Conservation (phyloP, 768 basidiomycete genomes). For the Lactifluus subvellereus region DNA sequence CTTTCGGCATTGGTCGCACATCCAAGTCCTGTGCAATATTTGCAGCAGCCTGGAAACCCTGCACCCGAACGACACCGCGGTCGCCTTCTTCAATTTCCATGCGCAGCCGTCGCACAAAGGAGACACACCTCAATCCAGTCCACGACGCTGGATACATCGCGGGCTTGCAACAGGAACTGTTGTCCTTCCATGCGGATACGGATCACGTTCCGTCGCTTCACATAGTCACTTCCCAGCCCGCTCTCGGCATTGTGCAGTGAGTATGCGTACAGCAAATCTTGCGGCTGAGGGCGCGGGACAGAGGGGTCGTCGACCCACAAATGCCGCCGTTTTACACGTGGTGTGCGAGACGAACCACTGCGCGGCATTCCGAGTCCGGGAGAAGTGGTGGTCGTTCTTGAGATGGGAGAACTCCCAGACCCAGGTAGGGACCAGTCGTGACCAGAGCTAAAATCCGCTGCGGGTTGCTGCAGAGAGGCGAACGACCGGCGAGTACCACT, state of each 20-base stretch:
- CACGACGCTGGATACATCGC: constrained; percentile 77
- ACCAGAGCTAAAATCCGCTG: not conserved
- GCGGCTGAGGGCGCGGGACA: constrained; percentile 39
- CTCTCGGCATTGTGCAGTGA: constrained; percentile 88
- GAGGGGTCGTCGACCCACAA: constrained; percentile 23
- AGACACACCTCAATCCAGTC: constrained; percentile 87
- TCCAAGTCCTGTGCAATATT: constrained; percentile 93
- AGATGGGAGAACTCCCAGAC: not conserved
- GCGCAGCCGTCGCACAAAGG: not conserved
- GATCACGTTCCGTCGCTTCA: constrained; percentile 91
- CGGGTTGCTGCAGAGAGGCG: constrained; percentile 18
- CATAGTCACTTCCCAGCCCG: constrained; percentile 90
- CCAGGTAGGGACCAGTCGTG: not conserved
- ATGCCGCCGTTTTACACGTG: constrained; percentile 6
- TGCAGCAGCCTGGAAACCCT: constrained; percentile 87
- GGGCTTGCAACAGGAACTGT: constrained; percentile 92
- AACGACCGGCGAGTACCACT: constrained; percentile 8
- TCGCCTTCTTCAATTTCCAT: not conserved
- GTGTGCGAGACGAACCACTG: not conserved
- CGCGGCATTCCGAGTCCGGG: not conserved
- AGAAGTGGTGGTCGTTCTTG: not conserved
- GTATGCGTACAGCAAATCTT: constrained; percentile 62
- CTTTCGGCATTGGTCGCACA: constrained; percentile 85
- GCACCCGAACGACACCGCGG: constrained; percentile 5
- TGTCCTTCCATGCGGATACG: constrained; percentile 89